Conservation (phyloP, 495 filamentous ascomycete species). For the Aspergillus ellipticus region DNA sequence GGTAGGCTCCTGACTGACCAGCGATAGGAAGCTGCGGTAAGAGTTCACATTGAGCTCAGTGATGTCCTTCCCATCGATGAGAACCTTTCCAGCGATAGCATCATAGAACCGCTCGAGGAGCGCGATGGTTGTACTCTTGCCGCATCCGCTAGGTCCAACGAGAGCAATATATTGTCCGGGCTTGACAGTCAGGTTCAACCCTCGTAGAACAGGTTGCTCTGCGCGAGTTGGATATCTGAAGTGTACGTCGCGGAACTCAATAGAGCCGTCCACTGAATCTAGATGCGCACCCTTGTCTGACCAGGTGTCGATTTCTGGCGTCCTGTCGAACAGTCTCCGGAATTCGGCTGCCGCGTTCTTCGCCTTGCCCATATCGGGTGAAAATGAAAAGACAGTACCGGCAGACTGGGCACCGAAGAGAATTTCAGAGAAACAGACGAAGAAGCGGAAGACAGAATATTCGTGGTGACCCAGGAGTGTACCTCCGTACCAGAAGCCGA, state of each 20-base stretch:
- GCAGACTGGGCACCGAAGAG: slow-evolving; percentile 83
- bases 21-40: slow-evolving; percentile 70
- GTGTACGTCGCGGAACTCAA: slow-evolving; percentile 76
- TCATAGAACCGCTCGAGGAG: slow-evolving; percentile 86
- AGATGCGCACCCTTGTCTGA: slow-evolving; percentile 63
- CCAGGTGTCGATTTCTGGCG: slow-evolving; percentile 80
- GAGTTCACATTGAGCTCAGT: slow-evolving; percentile 69
- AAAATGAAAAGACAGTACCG: slow-evolving; percentile 83
- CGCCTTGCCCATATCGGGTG: slow-evolving; percentile 84
- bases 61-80: slow-evolving; percentile 72
- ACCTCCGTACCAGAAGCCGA: slow-evolving; percentile 96
- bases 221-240: slow-evolving; percentile 80
- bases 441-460: slow-evolving; percentile 75
- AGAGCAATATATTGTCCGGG: slow-evolving; percentile 78
- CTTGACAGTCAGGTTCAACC: slow-evolving; percentile 66
- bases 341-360: slow-evolving; percentile 73
- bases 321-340: slow-evolving; percentile 73
- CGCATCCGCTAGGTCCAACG: slow-evolving; percentile 78
- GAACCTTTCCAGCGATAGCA: slow-evolving; percentile 66
- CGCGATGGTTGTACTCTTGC: slow-evolving; percentile 78
- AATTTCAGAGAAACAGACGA: slow-evolving; percentile 74
- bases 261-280: slow-evolving; percentile 56
- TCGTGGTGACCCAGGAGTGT: slow-evolving; percentile 67
- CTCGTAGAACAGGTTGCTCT: slow-evolving; percentile 74
- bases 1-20: slow-evolving; percentile 85